Evolutionary conservation across 2,329 filamentous ascomycete genomes (phyloP).

Genomic region (Xylariaceae sp.): DNA sequence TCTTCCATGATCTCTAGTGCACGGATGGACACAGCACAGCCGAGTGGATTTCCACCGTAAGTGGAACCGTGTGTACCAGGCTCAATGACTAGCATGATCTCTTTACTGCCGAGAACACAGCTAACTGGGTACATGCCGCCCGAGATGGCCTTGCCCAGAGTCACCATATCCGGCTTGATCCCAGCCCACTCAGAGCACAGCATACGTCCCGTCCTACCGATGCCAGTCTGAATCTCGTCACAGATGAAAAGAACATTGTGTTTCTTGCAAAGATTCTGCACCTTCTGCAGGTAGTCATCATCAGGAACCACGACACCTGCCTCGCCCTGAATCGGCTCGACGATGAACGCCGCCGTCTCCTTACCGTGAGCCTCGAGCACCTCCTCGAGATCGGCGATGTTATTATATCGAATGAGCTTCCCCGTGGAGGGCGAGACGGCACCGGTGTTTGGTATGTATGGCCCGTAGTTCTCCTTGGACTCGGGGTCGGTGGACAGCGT

Average conservation of each 20-base stretch:
- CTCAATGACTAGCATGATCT: slow-evolving; percentile 93
- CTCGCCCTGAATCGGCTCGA: slow-evolving; percentile 96
- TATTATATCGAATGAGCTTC: slow-evolving; percentile 79
- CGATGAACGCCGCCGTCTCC: slow-evolving; percentile 85
- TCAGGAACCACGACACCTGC: slow-evolving; percentile 94
- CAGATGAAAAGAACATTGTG: slow-evolving; percentile 94
- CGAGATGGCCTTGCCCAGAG: slow-evolving; percentile 95
- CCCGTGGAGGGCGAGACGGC: slow-evolving; percentile 69
- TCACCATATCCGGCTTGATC: slow-evolving; percentile 91
- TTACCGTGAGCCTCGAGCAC: slow-evolving; percentile 75
- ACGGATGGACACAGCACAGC: slow-evolving; percentile 90
- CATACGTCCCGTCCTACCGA: slow-evolving; percentile 89
- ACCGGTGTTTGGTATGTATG: slow-evolving; percentile 86
- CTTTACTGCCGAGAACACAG: slow-evolving; percentile 78
- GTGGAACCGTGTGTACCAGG: slow-evolving; percentile 95
- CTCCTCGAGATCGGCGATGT: slow-evolving; percentile 71
- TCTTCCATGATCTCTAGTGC: slow-evolving; percentile 92
- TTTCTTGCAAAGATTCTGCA: slow-evolving; percentile 83
- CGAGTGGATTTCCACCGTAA: slow-evolving; percentile 96
- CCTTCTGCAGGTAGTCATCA: slow-evolving; percentile 76
- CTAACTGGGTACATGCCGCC: slow-evolving; percentile 99
- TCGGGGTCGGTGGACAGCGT: slow-evolving; percentile 94
- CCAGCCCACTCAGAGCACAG: slow-evolving; percentile 91
- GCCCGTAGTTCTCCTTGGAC: slow-evolving; percentile 93
- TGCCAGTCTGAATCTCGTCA: slow-evolving; percentile 98